These are phyloP conservation scores for Fragosphaeria purpurea DNA, from an alignment of 2,329 filamentous ascomycete genomes.

Conservation along the genomic window DNA sequence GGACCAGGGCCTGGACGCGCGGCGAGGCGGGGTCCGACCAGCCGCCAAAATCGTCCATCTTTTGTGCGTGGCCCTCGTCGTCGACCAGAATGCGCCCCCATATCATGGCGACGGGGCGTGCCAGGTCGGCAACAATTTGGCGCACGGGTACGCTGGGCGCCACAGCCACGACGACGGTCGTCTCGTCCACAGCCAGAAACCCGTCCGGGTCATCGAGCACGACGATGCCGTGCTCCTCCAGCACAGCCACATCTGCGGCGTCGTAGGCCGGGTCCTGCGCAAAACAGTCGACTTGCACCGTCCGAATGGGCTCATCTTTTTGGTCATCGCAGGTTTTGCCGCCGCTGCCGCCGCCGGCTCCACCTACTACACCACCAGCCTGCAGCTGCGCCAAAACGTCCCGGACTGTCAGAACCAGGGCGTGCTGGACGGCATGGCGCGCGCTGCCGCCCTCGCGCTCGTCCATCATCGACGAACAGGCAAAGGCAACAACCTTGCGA, in stretches of 20 bases:
- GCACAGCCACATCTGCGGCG: slow-evolving; percentile 13
- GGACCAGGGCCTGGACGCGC: slow-evolving; percentile 11
- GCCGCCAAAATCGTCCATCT: slow-evolving; percentile 10
- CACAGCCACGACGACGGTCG: slow-evolving; percentile 20
- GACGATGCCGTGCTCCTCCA: slow-evolving; percentile 15
- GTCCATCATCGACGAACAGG: slow-evolving; percentile 9
- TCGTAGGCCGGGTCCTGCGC: slow-evolving; percentile 21
- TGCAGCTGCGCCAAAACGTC: slow-evolving; percentile 10
- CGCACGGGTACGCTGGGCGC: slow-evolving; percentile 19
- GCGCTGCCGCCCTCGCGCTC: background rate
- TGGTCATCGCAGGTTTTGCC: background rate
- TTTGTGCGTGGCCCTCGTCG: background rate
- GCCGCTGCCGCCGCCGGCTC: background rate
- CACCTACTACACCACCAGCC: background rate
- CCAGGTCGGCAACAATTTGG: slow-evolving; percentile 24
- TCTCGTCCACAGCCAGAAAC: slow-evolving; percentile 22
- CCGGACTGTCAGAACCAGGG: slow-evolving; percentile 12
- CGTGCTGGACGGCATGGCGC: slow-evolving; percentile 11
- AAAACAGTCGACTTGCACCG: slow-evolving; percentile 7
- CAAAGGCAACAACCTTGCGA: slow-evolving; percentile 12
- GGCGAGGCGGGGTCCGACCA: slow-evolving; percentile 11
- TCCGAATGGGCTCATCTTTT: background rate
- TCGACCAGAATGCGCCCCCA: slow-evolving; percentile 10
- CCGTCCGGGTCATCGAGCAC: slow-evolving; percentile 22
- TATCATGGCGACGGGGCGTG: slow-evolving; percentile 22